Percentiles rank a stretch among this genome's conserved stretches.
Conservation (phyloP, 2,329 filamentous ascomycete species). For the Ophiostoma fasciatum region DNA sequence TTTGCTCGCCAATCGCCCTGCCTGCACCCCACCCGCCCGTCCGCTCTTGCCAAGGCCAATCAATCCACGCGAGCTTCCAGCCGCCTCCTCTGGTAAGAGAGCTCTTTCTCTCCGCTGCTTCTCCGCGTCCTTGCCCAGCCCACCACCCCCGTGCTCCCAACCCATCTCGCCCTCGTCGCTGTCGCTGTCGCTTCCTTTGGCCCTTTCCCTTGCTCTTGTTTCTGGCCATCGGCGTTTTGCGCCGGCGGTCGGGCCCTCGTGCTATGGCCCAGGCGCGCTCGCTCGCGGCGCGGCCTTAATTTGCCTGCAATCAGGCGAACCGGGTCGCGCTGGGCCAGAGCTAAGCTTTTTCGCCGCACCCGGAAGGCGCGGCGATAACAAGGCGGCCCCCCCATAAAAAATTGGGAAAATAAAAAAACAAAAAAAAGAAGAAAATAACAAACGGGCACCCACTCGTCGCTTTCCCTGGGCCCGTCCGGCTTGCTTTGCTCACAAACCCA, state of each 20-base stretch:
- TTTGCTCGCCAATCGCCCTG: constrained; percentile 5
- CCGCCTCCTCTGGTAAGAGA: background rate
- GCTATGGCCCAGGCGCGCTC: too few species aligned
- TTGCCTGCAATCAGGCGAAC: constrained; percentile 5
- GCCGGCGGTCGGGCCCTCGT: background rate
- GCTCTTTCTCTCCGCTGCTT: background rate
- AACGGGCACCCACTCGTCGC: background rate
- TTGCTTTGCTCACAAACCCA: too few species aligned
- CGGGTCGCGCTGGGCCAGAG: constrained; percentile 7
- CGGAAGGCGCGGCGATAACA: constrained; percentile 13
- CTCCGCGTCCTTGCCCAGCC: background rate
- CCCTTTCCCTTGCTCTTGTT: too few species aligned
- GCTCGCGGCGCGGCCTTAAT: background rate
- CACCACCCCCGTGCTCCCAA: background rate
- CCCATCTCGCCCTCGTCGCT: background rate
- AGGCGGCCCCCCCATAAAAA: too few species aligned
- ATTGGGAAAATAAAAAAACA: background rate
- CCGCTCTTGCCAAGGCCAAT: constrained; percentile 7
- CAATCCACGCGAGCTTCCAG: constrained; percentile 3
- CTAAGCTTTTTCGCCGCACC: constrained; percentile 10
- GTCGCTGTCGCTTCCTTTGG: too few species aligned
- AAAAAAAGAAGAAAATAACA: constrained; percentile 5
- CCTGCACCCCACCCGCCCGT: constrained; percentile 1
- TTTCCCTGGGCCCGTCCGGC: too few species aligned
- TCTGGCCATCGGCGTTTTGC: background rate